Conservation (phyloP, 352 stramenopile genomes). For the Pythium dissotocum region DNA sequence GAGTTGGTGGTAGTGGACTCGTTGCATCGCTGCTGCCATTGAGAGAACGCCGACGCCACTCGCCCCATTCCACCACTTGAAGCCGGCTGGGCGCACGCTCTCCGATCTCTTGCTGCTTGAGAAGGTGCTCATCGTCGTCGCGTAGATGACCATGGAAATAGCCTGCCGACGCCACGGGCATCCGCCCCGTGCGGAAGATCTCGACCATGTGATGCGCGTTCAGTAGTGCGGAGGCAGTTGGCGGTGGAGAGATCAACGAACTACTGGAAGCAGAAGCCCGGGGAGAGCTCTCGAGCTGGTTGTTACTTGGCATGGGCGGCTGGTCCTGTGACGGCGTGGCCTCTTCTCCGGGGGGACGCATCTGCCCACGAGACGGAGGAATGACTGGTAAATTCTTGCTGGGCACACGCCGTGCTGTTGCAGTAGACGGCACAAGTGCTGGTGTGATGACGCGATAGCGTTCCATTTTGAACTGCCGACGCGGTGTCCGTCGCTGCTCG, state of each 20-base stretch:
- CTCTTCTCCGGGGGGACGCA: neutral
- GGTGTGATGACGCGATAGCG: conserved; percentile 63
- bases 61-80: conserved; percentile 30
- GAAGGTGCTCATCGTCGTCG: conserved; percentile 7
- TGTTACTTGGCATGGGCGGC: conserved; percentile 2
- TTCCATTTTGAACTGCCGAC: conserved; percentile 68
- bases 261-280: neutral
- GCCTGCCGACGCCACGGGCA: conserved; percentile 56
- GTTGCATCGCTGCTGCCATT: neutral
- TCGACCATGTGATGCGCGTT: conserved; percentile 67
- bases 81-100: conserved; percentile 16
- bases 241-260: conserved; percentile 1
- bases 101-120: neutral
- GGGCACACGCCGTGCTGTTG: neutral
- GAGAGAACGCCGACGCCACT: conserved; percentile 22
- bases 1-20: neutral
- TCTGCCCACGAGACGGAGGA: conserved; percentile 32
- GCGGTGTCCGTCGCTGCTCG: conserved; percentile 39
- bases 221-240: conserved; percentile 36
- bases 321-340: neutral
- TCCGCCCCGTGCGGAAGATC: conserved; percentile 63
- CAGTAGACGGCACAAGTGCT: conserved; percentile 19
- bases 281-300: conserved; percentile 18
- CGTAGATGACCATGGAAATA: conserved; percentile 63
- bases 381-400: conserved; percentile 28